Base-by-base conservation (phyloP, 441 rosid species). In the Adansonia grandidieri region DNA sequence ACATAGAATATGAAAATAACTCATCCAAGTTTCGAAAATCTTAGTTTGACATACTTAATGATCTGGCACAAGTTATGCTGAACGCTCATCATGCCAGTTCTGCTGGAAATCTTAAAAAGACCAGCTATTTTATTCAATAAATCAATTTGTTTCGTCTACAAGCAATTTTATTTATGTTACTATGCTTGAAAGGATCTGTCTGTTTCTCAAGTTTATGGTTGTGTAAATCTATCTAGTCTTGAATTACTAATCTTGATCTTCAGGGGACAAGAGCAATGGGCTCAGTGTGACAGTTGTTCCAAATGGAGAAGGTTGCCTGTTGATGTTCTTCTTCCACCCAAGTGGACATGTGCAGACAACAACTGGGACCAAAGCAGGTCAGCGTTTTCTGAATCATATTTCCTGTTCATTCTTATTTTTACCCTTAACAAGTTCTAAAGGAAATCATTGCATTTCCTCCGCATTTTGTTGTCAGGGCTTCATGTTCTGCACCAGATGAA, bases 181-280 rank as follows among this genome's bases (percentile, higher is more conserved):
- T 57, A 13, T 81, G 60, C 67, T 83, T 62, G 72, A 71, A 74
- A 57, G 65, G 37, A 73, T 65, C 68, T 71, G 44, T 51, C 14
- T 19, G 19, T 65, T 72, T 42, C 64, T 72, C 73, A 13, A 53
- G 70, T 22, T 28, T 40, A 66, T 81, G 58, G 44, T 78, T 57
- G 56, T 54, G 19, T 75, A 77, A 73, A 78, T 74, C 44, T 10
- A 22, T 80, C 78, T 73, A 68, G 62, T 61, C 68, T 76, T 73
- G 76, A 74, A 74, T 78, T 51, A 10, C 54, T 63, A 73, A 56
- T 62, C 77, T 77, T 78, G 67, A 80, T 84, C 69, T 54, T 83
- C 89, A 91, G 96, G 88, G 91, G 83, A 82, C 92, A 85, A 78
- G 96, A 91, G 89, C 96, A 91, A 78, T 91, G 96, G 94, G 90